Percentiles rank a stretch among this genome's conserved stretches.
These are phyloP conservation scores for Fusarium stilboides DNA, from an alignment of 2,329 filamentous ascomycete genomes.

Conservation along the genomic window DNA sequence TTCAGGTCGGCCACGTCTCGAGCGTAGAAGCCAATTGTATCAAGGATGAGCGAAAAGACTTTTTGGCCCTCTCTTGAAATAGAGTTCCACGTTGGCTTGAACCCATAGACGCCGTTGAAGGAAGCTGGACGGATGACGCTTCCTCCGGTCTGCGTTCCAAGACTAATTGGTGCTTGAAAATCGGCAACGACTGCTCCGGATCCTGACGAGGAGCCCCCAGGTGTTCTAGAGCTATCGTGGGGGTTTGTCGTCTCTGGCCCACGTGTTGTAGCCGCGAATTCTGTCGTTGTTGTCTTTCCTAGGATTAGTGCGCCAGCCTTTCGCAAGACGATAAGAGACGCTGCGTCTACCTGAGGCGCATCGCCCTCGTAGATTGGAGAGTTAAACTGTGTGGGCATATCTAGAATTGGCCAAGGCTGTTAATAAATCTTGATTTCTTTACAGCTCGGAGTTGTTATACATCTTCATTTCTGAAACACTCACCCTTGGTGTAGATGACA, in stretches of 20 bases:
- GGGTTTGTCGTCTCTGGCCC: conserved; percentile 70
- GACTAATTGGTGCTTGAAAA: conserved; percentile 68
- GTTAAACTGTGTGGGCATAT: conserved; percentile 70
- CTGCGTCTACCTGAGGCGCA: conserved; percentile 64
- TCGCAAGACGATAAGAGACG: conserved; percentile 66
- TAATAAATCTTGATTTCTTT: too few relatives aligned
- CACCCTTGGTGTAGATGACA: conserved; percentile 32
- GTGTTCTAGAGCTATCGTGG: conserved; percentile 73
- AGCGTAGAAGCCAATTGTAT: conserved; percentile 70
- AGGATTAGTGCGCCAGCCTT: conserved; percentile 69
- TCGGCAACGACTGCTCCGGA: conserved; percentile 75
- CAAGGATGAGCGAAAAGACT: conserved; percentile 56
- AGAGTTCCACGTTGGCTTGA: conserved; percentile 41
- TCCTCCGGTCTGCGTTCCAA: conserved; percentile 76
- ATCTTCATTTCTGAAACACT: not conserved
- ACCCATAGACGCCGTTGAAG: conserved; percentile 67
- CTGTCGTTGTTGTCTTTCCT: conserved; percentile 56
- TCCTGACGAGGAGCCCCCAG: conserved; percentile 76
- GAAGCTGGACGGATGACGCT: conserved; percentile 73
- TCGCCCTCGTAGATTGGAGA: conserved; percentile 67
- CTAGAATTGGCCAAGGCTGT: conserved; percentile 41
- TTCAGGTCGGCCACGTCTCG: conserved; percentile 70
- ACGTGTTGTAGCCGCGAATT: conserved; percentile 68
- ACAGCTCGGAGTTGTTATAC: too few relatives aligned
- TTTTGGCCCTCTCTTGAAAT: conserved; percentile 33